phyloP scores from a whole-genome alignment of 108 stramenopile genomes.

The Conticribra weissflogii region DNA sequence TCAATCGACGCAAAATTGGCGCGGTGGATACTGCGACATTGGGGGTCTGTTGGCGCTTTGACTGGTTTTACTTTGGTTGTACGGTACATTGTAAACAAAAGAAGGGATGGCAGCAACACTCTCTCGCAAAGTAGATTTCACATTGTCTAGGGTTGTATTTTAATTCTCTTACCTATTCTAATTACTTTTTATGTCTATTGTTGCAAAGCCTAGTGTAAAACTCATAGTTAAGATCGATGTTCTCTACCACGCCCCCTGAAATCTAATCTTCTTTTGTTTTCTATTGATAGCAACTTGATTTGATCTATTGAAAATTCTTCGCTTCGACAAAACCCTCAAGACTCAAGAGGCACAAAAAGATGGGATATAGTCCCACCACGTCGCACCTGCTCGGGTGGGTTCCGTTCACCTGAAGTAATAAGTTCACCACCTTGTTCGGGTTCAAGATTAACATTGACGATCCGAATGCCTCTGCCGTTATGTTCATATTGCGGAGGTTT shows the following conservation, averaged over 20 bases:
- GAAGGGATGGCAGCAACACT: not conserved
- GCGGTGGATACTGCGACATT: conserved; percentile 16
- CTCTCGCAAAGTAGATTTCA: not conserved
- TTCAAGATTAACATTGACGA: conserved; percentile 9
- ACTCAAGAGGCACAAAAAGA: not conserved
- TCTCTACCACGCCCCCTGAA: no score
- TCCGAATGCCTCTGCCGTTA: conserved; percentile 25
- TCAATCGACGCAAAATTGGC: conserved; percentile 4
- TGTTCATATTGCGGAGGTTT: conserved; percentile 1
- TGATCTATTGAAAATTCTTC: not conserved
- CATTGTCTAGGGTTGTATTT: not conserved
- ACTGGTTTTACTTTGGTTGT: not conserved
- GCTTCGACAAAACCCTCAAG: not conserved
- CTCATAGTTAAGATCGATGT: no score
- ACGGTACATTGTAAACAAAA: not conserved
- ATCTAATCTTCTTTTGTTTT: no score
- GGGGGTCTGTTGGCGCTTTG: not conserved
- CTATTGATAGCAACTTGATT: no score
- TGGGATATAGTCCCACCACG: not conserved
- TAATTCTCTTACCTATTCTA: not conserved
- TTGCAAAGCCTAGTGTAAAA: no score
- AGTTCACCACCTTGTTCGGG: not conserved
- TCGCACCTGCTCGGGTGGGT: not conserved
- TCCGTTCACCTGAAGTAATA: not conserved
- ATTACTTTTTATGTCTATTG: no score